phyloP scores from a whole-genome alignment of 176 grass and related monocot genomes.

The Panicum miliaceum region DNA sequence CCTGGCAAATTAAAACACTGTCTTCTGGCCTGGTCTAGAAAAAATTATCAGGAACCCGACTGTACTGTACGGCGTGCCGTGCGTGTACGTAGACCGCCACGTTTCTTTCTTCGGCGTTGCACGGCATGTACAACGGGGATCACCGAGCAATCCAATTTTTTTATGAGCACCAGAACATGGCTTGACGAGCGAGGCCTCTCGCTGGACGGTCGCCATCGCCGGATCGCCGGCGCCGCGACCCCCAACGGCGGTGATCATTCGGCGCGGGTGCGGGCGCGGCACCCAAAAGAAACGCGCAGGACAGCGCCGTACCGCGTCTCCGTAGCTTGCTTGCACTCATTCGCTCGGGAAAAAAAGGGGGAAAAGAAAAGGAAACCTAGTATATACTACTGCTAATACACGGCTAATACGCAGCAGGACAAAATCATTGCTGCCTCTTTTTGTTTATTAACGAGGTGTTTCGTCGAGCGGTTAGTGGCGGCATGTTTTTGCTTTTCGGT shows the following conservation, averaged over 20 bases:
- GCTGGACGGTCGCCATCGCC: slow-evolving; percentile 43
- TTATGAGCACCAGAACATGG: background rate
- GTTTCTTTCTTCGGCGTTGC: slow-evolving; percentile 6
- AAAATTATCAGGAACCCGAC: background rate
- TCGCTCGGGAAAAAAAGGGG: too few species aligned
- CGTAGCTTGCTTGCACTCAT: background rate
- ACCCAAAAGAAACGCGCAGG: background rate
- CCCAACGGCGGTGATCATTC: slow-evolving; percentile 22
- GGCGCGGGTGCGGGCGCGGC: background rate
- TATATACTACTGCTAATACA: background rate
- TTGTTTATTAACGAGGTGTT: background rate
- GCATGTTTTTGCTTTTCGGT: background rate
- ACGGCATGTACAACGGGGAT: background rate
- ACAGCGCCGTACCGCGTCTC: slow-evolving; percentile 1
- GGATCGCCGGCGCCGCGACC: slow-evolving; percentile 4
- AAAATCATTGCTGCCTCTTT: background rate
- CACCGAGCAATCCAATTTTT: too few species aligned
- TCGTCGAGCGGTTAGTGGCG: background rate
- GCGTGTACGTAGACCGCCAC: background rate
- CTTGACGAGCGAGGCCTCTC: background rate
- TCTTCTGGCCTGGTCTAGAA: background rate
- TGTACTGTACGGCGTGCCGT: background rate
- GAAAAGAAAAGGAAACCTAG: background rate
- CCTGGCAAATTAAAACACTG: background rate
- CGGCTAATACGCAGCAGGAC: background rate